phyloP scores from a whole-genome alignment of 2,329 filamentous ascomycete genomes.

The Sordariomycetes sp. region DNA sequence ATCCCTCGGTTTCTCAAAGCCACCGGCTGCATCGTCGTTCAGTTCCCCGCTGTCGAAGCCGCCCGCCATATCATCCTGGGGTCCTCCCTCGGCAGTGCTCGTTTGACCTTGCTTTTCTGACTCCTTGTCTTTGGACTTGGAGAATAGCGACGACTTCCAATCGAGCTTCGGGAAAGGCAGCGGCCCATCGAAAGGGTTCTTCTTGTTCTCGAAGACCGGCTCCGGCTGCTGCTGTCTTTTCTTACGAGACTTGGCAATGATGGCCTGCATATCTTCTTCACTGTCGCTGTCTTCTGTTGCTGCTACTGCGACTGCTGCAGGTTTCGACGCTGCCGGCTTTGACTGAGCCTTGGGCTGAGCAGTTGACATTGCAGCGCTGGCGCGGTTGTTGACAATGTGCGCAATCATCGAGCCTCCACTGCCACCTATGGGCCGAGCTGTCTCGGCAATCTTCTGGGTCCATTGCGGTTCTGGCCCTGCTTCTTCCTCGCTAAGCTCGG shows the following conservation, averaged over 20 bases:
- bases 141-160: conserved; percentile 53
- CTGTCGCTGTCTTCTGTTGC: conserved; percentile 51
- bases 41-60: neutral
- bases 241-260: conserved; percentile 62
- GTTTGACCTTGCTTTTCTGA: conserved; percentile 9
- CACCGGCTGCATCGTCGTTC: conserved; percentile 46
- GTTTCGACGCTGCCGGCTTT: conserved; percentile 10
- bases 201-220: conserved; percentile 38
- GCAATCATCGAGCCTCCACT: conserved; percentile 55
- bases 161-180: conserved; percentile 85
- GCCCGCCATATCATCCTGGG: neutral
- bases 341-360: conserved; percentile 10
- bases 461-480: conserved; percentile 36
- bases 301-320: neutral
- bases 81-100: neutral
- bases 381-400: conserved; percentile 64
- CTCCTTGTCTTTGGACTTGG: conserved; percentile 24
- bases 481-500: conserved; percentile 35
- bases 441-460: conserved; percentile 42
- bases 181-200: conserved; percentile 64
- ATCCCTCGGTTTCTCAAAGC: conserved; percentile 46
- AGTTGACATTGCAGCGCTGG: conserved; percentile 49
- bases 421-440: conserved; percentile 39
- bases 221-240: conserved; percentile 35
- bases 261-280: conserved; percentile 72